Evolutionary conservation across 768 basidiomycete species (phyloP), one percentile per base, ranked within the genome.

Genomic region (Agaricus sinodeliciosus): DNA sequence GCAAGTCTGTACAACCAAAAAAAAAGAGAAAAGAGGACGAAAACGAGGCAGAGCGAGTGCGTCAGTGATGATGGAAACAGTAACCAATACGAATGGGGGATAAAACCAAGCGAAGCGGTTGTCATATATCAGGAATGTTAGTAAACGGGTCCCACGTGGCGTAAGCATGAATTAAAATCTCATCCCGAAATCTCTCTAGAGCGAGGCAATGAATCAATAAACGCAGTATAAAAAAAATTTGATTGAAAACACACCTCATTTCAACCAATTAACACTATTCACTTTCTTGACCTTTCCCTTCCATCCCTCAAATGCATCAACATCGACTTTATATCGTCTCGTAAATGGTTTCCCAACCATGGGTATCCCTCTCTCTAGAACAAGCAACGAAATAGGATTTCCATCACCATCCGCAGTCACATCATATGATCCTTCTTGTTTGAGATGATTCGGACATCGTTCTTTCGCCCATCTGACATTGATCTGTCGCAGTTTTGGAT

Each of bases 391-490:
- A n/a, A 59, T 57, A 4, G 67, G 64, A 13, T 37, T 27, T 6
- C 62, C 67, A 28, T 62, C 57, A 43, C 52, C 50, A 25, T 62
- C 58, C 4, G 52, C 51, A 0, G 68, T 55, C 13, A 75, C 65
- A 47, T 74, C 72, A 55, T 75, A 75, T 15, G 58, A 59, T 0
- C 76, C 75, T 56, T 76, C 74, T 55, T 76, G 74, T 55, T 78
- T 78, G 22, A 79, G 60, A 57, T 76, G 75, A 47, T 77, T 76
- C 19, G 70, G 70, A 54, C 74, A 74, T 47, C 64, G 65, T 54
- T 77, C 73, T 43, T 72, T 64, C 28, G 75, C 76, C 74, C 74
- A 77, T n/a, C 76, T 67, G 34, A 79, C 67, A 55, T 65, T 74
- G 35, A 78, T 68, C 55, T 75, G 72, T 56, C 67, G 65, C 39